Percentiles rank a stretch among this genome's conserved stretches.
Conservation (phyloP, 306 rosid genomes). For the Spatholobus suberectus region DNA sequence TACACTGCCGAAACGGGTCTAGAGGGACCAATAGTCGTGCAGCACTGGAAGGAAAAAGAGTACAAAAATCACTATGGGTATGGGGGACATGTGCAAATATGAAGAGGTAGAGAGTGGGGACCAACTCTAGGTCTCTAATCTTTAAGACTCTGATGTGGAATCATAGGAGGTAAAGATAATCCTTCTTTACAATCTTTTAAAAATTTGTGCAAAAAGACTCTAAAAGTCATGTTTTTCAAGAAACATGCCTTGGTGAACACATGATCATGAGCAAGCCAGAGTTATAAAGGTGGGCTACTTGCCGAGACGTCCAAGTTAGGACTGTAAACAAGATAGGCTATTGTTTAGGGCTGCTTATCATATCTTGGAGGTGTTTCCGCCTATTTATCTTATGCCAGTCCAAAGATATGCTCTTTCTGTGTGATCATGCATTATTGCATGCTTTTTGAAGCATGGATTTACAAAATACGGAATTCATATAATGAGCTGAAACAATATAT, state of each 20-base stretch:
- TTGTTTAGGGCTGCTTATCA: too few species aligned
- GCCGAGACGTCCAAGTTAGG: neutral
- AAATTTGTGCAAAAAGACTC: neutral
- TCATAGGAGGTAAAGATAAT: neutral
- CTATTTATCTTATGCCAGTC: too few species aligned
- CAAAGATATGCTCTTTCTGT: neutral
- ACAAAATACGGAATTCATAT: neutral
- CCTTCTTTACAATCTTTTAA: neutral
- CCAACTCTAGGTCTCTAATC: neutral
- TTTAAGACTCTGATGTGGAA: neutral
- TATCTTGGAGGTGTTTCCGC: too few species aligned
- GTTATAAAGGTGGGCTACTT: neutral
- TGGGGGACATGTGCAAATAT: neutral
- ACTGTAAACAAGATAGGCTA: neutral
- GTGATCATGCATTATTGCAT: neutral
- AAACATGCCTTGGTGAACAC: neutral
- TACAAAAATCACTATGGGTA: neutral
- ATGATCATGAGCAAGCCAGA: neutral
- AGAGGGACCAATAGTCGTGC: neutral
- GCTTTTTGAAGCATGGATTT: constrained; percentile 13
- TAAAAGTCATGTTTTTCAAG: neutral
- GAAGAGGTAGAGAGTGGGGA: neutral
- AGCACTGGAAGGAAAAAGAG: neutral
- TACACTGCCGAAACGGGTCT: neutral
- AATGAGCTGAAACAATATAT: constrained; percentile 13